Evolutionary conservation across 2,329 filamentous ascomycete genomes (phyloP).

Genomic region (Colletotrichum melonis): DNA sequence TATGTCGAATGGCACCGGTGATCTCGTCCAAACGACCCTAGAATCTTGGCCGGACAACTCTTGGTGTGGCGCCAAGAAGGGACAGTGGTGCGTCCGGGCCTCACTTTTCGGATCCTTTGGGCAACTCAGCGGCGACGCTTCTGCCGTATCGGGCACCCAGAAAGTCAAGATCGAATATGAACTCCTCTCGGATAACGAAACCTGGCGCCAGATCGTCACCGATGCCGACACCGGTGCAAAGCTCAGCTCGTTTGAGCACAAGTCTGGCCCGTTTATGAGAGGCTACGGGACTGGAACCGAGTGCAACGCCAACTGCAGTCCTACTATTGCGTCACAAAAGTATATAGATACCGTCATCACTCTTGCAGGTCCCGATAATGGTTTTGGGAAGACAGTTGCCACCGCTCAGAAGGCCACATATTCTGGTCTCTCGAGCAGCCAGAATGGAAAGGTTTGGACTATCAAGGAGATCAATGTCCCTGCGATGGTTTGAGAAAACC

Average conservation of each 20-base stretch:
- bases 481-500: not conserved
- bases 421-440: not conserved
- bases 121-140: not conserved
- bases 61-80: constrained; percentile 53
- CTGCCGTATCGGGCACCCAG: not conserved
- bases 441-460: not conserved
- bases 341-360: not conserved
- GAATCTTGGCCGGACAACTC: constrained; percentile 44
- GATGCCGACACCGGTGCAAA: not conserved
- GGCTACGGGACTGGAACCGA: not conserved
- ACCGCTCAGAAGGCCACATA: not conserved
- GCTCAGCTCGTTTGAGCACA: not conserved
- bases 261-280: not conserved
- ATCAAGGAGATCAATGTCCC: not conserved
- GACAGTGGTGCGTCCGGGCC: constrained; percentile 51
- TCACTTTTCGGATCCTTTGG: constrained; percentile 42
- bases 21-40: constrained; percentile 53
- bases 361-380: not conserved
- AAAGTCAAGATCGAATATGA: not conserved
- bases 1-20: constrained; percentile 56
- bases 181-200: not conserved
- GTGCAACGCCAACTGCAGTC: not conserved
- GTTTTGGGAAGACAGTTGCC: not conserved
- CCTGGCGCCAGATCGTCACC: not conserved
- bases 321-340: not conserved